Evolutionary conservation across 768 basidiomycete species (phyloP).

Genomic region (Trametes elegans): DNA sequence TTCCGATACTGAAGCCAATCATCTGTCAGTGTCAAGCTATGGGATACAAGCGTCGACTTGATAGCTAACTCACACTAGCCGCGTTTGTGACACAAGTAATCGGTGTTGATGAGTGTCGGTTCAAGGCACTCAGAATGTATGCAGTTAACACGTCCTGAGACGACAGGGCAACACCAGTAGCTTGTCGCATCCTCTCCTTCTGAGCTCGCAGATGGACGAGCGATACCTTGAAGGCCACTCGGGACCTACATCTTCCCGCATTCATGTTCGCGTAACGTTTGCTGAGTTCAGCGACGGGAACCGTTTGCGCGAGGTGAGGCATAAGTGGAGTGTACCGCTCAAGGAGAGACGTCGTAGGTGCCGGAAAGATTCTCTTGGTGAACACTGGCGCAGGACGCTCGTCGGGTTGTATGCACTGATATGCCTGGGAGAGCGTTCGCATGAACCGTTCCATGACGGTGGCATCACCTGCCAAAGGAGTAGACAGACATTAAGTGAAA

Average conservation of each 20-base stretch:
- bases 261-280: conserved; percentile 11
- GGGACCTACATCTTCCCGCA: background rate
- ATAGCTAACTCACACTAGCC: conserved; percentile 28
- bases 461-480: conserved; percentile 29
- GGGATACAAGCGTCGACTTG: too few species aligned
- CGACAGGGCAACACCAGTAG: conserved; percentile 10
- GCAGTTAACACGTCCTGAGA: conserved; percentile 33
- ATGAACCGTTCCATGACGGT: conserved; percentile 29
- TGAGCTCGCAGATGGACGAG: background rate
- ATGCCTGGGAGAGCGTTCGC: conserved; percentile 30
- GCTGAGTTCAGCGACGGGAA: conserved; percentile 21
- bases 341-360: conserved; percentile 16
- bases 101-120: conserved; percentile 10
- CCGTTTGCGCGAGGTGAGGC: conserved; percentile 26
- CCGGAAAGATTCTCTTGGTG: conserved; percentile 24
- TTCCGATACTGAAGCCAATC: conserved; percentile 9
- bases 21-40: too few species aligned
- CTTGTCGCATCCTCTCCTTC: background rate
- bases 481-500: background rate
- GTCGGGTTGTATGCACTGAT: conserved; percentile 22
- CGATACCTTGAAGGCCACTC: conserved; percentile 4
- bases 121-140: conserved; percentile 26
- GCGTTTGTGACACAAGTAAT: conserved; percentile 29
- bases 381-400: conserved; percentile 25
- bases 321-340: conserved; percentile 23